These are phyloP conservation scores for Angomonas ambiguus DNA, from an alignment of 208 protist species.

Conservation along the genomic window DNA sequence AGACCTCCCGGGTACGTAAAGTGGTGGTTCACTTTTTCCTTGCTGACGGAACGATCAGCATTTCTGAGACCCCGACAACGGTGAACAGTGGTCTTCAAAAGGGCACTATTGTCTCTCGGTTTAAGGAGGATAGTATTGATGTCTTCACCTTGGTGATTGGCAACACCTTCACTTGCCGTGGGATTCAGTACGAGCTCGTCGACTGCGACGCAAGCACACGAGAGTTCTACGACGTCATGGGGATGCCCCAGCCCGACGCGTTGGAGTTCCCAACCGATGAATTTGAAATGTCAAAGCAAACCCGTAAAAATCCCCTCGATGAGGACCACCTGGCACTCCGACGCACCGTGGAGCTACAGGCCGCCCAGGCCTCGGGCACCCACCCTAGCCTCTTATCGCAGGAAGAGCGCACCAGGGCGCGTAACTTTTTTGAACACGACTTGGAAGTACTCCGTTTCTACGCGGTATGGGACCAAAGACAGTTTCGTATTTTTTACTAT, in stretches of 20 bases:
- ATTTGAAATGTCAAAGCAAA: constrained; percentile 50
- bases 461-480: constrained; percentile 91
- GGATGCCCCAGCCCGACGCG: constrained; percentile 59
- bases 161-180: constrained; percentile 73
- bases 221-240: constrained; percentile 85
- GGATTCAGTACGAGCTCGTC: constrained; percentile 86
- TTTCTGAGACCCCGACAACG: constrained; percentile 88
- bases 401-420: constrained; percentile 73
- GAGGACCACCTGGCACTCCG: constrained; percentile 80
- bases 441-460: constrained; percentile 94
- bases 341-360: constrained; percentile 75
- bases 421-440: constrained; percentile 92
- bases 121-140: constrained; percentile 68
- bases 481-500: constrained; percentile 94
- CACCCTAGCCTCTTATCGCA: constrained; percentile 71
- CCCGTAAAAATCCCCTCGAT: constrained; percentile 26
- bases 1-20: constrained; percentile 88
- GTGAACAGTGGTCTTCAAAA: constrained; percentile 93
- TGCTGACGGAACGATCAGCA: constrained; percentile 90
- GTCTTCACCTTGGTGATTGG: constrained; percentile 83
- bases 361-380: constrained; percentile 52
- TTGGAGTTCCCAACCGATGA: constrained; percentile 74
- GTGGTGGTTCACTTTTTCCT: constrained; percentile 93
- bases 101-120: constrained; percentile 86
- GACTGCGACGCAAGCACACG: constrained; percentile 94